phyloP scores from a whole-genome alignment of 2,329 filamentous ascomycete genomes.

The Onygenales sp. region DNA sequence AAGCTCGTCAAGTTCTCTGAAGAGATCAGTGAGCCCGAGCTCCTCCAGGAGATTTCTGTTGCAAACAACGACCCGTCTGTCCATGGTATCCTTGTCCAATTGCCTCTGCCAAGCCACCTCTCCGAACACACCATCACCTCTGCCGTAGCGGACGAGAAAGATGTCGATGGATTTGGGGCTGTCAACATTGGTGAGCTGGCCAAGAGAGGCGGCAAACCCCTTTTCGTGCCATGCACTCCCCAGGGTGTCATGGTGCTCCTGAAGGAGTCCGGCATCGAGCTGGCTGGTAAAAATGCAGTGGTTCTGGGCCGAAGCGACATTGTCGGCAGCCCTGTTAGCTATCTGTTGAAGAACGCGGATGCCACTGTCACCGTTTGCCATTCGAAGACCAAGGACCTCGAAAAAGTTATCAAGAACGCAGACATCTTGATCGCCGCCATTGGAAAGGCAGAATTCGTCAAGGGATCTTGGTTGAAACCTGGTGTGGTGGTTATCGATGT shows the following conservation, averaged over 20 bases:
- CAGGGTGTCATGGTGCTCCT: conserved; percentile 95
- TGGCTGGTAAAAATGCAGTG: conserved; percentile 85
- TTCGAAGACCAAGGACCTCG: conserved; percentile 68
- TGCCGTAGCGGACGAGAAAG: conserved; percentile 84
- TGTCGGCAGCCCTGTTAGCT: conserved; percentile 93
- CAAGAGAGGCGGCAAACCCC: conserved; percentile 81
- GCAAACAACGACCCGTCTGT: conserved; percentile 81
- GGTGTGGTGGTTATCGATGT: conserved; percentile 96
- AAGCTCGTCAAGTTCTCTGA: conserved; percentile 77
- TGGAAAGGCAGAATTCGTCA: conserved; percentile 76
- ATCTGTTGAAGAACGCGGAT: conserved; percentile 87
- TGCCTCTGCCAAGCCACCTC: conserved; percentile 81
- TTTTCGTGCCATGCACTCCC: conserved; percentile 91
- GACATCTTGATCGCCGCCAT: conserved; percentile 91
- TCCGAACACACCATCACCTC: conserved; percentile 87
- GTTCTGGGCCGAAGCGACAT: conserved; percentile 94
- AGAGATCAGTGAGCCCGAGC: conserved; percentile 70
- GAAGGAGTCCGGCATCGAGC: conserved; percentile 69
- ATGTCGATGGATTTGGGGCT: conserved; percentile 94
- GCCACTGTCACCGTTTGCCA: conserved; percentile 96
- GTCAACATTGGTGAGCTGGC: conserved; percentile 93
- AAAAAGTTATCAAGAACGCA: conserved; percentile 66
- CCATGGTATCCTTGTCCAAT: conserved; percentile 87
- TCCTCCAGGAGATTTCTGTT: conserved; percentile 68
- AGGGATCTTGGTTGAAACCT: conserved; percentile 90